Conservation (phyloP, 1,284 basidiomycete genomes). For the Pseudozyma hubeiensis region DNA sequence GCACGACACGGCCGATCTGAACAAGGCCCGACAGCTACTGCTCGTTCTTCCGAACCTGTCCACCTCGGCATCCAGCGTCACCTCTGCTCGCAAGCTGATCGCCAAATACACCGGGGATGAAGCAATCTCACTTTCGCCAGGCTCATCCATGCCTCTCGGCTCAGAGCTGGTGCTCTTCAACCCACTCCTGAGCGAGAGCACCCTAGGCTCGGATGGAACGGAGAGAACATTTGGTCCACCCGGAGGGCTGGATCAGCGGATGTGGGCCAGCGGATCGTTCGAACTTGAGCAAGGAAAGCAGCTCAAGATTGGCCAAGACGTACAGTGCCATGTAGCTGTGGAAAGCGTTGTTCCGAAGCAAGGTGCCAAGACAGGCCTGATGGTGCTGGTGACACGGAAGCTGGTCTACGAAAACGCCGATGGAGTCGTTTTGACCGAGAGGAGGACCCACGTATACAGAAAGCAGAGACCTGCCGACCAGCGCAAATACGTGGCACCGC, state of each 20-base stretch:
- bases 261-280: constrained; percentile 52
- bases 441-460: constrained; percentile 39
- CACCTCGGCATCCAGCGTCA: not conserved
- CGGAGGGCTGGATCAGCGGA: constrained; percentile 42
- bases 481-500: constrained; percentile 19
- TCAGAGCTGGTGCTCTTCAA: constrained; percentile 46
- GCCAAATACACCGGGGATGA: constrained; percentile 30
- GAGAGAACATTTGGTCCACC: constrained; percentile 44
- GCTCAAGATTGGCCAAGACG: constrained; percentile 28
- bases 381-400: constrained; percentile 44
- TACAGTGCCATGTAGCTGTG: constrained; percentile 24
- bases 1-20: constrained; percentile 41
- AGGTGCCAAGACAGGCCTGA: constrained; percentile 40
- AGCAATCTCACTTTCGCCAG: constrained; percentile 2
- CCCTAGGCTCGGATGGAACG: constrained; percentile 25
- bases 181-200: constrained; percentile 35
- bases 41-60: constrained; percentile 33
- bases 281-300: constrained; percentile 22
- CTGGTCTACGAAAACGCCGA: constrained; percentile 17
- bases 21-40: constrained; percentile 41
- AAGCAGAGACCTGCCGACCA: constrained; percentile 29
- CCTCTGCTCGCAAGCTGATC: constrained; percentile 5
- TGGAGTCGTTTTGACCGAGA: constrained; percentile 30
- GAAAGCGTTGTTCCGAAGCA: constrained; percentile 38
- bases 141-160: constrained; percentile 23